Evolutionary conservation across 2,329 filamentous ascomycete genomes (phyloP), one percentile per base, ranked within the genome.

Genomic region (Emydomyces testavorans): DNA sequence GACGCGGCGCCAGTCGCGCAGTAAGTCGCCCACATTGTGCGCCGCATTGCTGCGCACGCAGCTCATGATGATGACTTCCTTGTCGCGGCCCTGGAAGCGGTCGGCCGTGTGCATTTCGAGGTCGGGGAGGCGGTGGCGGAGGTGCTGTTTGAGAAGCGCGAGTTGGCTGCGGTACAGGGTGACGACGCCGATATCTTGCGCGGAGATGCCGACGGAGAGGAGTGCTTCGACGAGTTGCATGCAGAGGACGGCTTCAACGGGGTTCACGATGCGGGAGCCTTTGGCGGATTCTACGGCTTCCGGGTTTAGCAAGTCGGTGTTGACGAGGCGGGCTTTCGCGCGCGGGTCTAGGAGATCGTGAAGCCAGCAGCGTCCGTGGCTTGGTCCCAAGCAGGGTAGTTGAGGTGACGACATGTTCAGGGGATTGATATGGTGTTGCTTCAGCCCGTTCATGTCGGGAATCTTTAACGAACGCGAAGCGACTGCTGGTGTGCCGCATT

Each of bases 51-150:
- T 90, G 24, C 92, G 78, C 11, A 96, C 92, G 24, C 94, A 81
- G 48, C 80, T 86, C 6, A 98, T 75, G 11, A 98, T 78, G 0
- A 96, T 78, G 2, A 94, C 82, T 60, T 94, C 88, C 62, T 98
- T 98, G 67, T 98, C 92, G 7, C 92, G 79, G 5, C 92, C 92
- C 63, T 98, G 92, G 65, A 94, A 98, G 37, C 90, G 87, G 66
- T 98, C 92, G 2, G 92, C 89, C 0, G 92, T 96, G 65, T 98
- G 88, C 76, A 96, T 88, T 66, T 98, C 92, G 1, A 98, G 80
- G 1, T 77, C 76, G 0, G 72, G 67, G 0, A 72, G 68, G 56
- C 73, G 66, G 35, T 68, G 71, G 26, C 78, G 77, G 28, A 94
- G 76, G 8, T 74, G 74, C 52, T 89, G 79, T 54, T 85, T 85